Base-by-base conservation (phyloP, 1,284 basidiomycete genomes). In the Rhodofomes roseus region DNA sequence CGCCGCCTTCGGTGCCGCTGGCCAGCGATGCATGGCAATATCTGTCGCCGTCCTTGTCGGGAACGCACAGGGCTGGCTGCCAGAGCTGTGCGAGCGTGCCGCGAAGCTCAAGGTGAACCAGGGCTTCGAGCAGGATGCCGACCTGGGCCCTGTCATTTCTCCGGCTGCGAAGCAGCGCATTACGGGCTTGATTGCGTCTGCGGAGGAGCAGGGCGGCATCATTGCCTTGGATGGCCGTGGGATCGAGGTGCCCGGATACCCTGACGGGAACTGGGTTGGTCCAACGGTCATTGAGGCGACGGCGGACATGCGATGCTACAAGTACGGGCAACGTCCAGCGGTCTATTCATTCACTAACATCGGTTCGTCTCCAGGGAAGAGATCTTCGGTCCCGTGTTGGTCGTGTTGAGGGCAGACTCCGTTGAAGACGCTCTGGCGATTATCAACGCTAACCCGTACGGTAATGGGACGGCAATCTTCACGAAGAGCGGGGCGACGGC, bases 401-500 rank as follows among this genome's bases (percentile, higher is more conserved):
- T 90, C 23, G 81, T 97, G 56, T 73, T 98, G 65, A 81, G 85
- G 57, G 93, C 90, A 6, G 87, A 95, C 57, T 94, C 89, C 1
- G 79, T 99, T 51, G 95, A 98, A 66, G 93, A 98, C 66, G 96
- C 95, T 22, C 82, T 98, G 62, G 85, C 86, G 39, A 87, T 97
- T 64, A 89, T 98, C 77, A 98, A 98, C 76, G 76, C 79, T 58
- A 98, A 97, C 77, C 82, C 78, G 70, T 97, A 93, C 71, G 93
- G 96, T 2, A 98, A 98, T 72, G 96, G 96, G 31, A 87, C 95
- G n/a, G 92, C 95, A 23, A 95, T 98, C 71, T 98, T 98, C 74
- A 99, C 96, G 34, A 93, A 96, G 76, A 94, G 91, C 53, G 96
- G 96, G n/a, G 92, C 96, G 34, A 95, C 95, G 7, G 96, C 95